These are phyloP conservation scores for Cylindrotheca closterium DNA, from an alignment of 108 stramenopile species.

Conservation along the genomic window DNA sequence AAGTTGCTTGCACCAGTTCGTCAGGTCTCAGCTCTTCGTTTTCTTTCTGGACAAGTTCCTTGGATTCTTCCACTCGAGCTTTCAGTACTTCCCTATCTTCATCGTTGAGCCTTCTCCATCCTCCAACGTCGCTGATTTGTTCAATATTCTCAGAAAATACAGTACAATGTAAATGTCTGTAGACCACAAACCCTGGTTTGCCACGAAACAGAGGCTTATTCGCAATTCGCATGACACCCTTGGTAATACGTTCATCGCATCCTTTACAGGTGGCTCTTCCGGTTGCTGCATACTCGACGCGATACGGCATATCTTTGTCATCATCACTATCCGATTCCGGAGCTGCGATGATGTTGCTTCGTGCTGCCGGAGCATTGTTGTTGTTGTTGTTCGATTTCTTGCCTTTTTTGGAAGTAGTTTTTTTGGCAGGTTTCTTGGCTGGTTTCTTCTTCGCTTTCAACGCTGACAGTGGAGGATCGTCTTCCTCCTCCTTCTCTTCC, in stretches of 20 bases:
- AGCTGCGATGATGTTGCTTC: slow-evolving; percentile 9
- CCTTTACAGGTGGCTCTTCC: slow-evolving; percentile 77
- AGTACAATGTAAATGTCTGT: slow-evolving; percentile 70
- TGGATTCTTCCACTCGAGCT: slow-evolving; percentile 52
- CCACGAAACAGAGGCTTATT: slow-evolving; percentile 85
- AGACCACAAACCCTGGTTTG: slow-evolving; percentile 81
- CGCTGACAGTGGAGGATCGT: slow-evolving; percentile 9
- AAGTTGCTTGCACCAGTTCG: slow-evolving; percentile 84
- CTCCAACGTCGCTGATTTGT: slow-evolving; percentile 50
- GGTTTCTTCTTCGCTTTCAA: slow-evolving; percentile 4
- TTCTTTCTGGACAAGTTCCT: slow-evolving; percentile 63
- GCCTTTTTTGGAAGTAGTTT: slow-evolving; percentile 15
- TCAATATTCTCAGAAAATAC: slow-evolving; percentile 61
- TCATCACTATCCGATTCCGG: slow-evolving; percentile 38
- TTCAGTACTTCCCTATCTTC: slow-evolving; percentile 50
- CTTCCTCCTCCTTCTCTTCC: slow-evolving; percentile 16
- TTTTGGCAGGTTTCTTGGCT: neutral
- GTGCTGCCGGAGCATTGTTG: slow-evolving; percentile 14
- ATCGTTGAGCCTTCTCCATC: slow-evolving; percentile 43
- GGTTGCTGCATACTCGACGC: slow-evolving; percentile 65
- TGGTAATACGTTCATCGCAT: slow-evolving; percentile 71
- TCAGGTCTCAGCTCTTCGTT: slow-evolving; percentile 79
- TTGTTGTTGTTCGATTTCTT: slow-evolving; percentile 3
- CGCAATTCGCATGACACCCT: slow-evolving; percentile 64
- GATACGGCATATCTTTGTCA: slow-evolving; percentile 52